Evolutionary conservation across 2,329 filamentous ascomycete species (phyloP), one percentile per base, ranked within the genome.

Genomic region (Lanzia echinophila): DNA sequence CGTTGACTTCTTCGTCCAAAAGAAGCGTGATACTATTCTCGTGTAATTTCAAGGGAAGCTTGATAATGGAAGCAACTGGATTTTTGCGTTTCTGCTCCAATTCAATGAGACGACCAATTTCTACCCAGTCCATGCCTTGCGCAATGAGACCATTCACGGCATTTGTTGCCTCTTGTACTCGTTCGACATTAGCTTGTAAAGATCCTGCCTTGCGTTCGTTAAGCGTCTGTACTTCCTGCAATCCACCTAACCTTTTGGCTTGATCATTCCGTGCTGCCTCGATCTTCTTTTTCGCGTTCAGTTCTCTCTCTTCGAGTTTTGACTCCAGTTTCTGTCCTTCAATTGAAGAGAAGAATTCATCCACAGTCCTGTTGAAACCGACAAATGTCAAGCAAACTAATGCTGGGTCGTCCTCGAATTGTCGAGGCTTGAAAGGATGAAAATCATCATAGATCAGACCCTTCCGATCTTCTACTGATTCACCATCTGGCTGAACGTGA

Each of bases 101-200:
- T 67, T 96, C 90, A 50, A 99, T 88, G 58, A 99, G 73, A 55
- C 86, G 87, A 10, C 82, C 89, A 63, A 97, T 91, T 60, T 96
- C 88, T 11, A 90, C 83, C 94, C 94, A 99, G 64, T 99, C 94
- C 90, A 97, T 97, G 11, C 92, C 92, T 65, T 96, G 90, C 5
- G 82, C 82, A 56, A 99, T 82, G n/a, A 97, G 74, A 0, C 89
- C 88, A 68, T 95, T 97, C 50, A 99, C 86, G 3, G 94, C 90
- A 67, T 90, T 88, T 68, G 90, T 90, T 4, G 90, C 90, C 71
- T 97, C 94, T 67, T 96, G 88, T 0, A 97, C 91, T 48, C 90
- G 82, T 66, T 95, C 89, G 1, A 90, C 77, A 64, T 99, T 97
- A 20, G 90, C 88, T 68, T 96, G 83, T 41, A 99, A 94, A 0